Base-by-base conservation (phyloP, 208 protist species). In the Wallacemonas rigidus region DNA sequence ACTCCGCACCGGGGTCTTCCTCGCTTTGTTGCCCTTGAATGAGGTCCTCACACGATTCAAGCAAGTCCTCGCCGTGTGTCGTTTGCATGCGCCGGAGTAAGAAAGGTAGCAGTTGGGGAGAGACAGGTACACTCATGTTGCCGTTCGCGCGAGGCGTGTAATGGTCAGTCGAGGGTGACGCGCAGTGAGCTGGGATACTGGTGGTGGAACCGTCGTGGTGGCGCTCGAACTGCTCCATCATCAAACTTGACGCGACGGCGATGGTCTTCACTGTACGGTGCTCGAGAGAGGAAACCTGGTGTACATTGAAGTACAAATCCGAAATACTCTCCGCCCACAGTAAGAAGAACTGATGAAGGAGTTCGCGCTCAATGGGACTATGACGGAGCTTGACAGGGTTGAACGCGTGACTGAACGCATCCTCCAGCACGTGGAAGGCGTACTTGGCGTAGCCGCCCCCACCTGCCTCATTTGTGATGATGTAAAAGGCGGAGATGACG, bases 231-330 rank as follows among this genome's bases (percentile, higher is more conserved):
- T 81, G 76, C 36, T 83, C 62, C 14, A 92, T 71, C 4, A 87
- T 77, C n/a, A 87, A 77, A 26, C 75, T 80, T 40, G 90, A 91
- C 14, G 85, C 85, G 35, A 87, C 67, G 1, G 90, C 90, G 51
- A 95, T 87, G 43, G 81, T 81, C 61, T 79, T 75, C 53, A 92
- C 83, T 3, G 85, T 92, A 51, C 81, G 80, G 64, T 91, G 82
- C 0, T 74, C 75, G 1, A 72, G 45, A 5, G 85, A 77, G 3
- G 60, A 65, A 0, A 89, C 87, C 44, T 40, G 41, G 54, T 83
- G 76, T 62, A 82, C 80, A 76, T 89, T 88, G 69, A 95, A 95
- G 77, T 95, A 93, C 58, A 89, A 72, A 70, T 92, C 88, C 36
- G 76, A 72, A 5, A 95, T 81, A 43, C 80, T 85, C 40, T 71